These are phyloP conservation scores for Fraxinus velutina DNA, from an alignment of 305 asterid genomes.

Conservation along the genomic window DNA sequence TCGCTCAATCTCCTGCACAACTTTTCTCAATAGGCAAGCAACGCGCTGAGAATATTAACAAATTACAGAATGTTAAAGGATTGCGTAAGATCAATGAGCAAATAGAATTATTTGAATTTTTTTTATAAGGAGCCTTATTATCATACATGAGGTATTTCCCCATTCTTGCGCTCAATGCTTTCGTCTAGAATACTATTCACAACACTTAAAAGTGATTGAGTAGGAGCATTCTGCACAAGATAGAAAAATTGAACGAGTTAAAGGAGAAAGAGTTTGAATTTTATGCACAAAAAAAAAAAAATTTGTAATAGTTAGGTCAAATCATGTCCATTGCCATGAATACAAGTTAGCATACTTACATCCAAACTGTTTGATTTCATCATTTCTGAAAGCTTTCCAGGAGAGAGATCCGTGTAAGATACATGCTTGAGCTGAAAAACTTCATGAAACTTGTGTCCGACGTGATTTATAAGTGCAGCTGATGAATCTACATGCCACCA, in stretches of 20 bases:
- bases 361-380: constrained; percentile 91
- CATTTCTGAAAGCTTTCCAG: constrained; percentile 79
- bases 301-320: background rate
- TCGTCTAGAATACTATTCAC: constrained; percentile 84
- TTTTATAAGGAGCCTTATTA: constrained; percentile 2
- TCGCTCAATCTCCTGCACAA: constrained; percentile 91
- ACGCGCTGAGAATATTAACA: constrained; percentile 56
- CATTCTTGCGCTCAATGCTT: constrained; percentile 74
- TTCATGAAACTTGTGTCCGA: constrained; percentile 75
- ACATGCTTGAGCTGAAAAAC: constrained; percentile 84
- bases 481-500: constrained; percentile 41
- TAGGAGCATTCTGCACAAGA: constrained; percentile 76
- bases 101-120: background rate
- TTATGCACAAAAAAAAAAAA: background rate
- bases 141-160: constrained; percentile 87
- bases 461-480: constrained; percentile 42
- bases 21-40: constrained; percentile 80
- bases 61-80: constrained; percentile 14
- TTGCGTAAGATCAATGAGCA: background rate
- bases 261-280: constrained; percentile 7
- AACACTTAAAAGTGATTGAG: constrained; percentile 79
- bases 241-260: constrained; percentile 12
- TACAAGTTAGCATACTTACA: constrained; percentile 39
- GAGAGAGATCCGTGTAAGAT: constrained; percentile 67
- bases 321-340: constrained; percentile 11